Evolutionary conservation across 805 yeast genomes (phyloP), one percentile per base, ranked within the genome.

Genomic region (Cyberlindnera maritima): DNA sequence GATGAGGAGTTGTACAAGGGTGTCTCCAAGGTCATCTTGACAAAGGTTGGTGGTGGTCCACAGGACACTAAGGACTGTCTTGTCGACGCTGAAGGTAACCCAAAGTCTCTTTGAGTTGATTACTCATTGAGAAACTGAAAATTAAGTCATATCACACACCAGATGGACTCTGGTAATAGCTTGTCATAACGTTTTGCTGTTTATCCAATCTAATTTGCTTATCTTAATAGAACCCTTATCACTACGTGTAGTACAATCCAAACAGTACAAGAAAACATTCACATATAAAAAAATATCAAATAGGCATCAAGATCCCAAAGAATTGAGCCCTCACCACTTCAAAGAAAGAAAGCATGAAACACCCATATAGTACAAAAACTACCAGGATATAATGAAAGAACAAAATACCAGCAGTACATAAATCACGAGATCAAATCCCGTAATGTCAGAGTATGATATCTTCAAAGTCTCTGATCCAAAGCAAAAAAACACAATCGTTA

Each of bases 21-120:
- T 39, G 91, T 94, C 43, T 80, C 92, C 39, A 83, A 85, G 60
- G 80, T 94, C 34, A 94, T 94, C 56, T 71, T 86, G 59, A 91
- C 99, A 14, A 69, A 78, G 56, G 91, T 89, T 45, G 99, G 98
- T 29, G 79, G 80, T 20, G 98, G 97, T 38, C 97, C 98, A 13
- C 80, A 75, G 64, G 76, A 72, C 46, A 75, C 83, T 19, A 56
- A 68, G 3, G 80, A 79, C 50, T 68, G 75, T 21, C 74, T 88
- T 57, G 74, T 87, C 46, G 76, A 81, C 59, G 74, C 68, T 23
- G 70, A 79, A 17, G 95, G 94, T 4, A 66, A 77, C 50, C 92
- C 92, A 57, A 51, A 49, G 39, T 28, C 35, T 9, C 38, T 39
- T 17, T 45, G 36, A 36, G 31, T 26, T 28, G 31, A 14, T 14